phyloP scores from a whole-genome alignment of 345 rosid genomes.

The Passiflora organensis region DNA sequence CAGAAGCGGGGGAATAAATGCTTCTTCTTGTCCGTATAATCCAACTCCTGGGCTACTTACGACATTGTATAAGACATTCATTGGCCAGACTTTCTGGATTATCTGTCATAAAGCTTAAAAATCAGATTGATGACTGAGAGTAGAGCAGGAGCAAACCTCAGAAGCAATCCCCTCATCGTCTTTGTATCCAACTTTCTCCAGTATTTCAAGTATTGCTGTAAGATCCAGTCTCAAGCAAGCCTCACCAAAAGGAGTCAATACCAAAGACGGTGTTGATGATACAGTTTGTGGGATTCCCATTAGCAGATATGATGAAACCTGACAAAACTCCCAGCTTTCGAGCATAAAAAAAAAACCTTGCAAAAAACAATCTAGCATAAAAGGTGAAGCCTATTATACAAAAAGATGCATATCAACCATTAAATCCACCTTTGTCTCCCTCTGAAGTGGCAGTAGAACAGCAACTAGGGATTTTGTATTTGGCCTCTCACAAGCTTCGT shows the following conservation, averaged over 20 bases:
- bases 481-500: conserved; percentile 94
- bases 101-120: no score
- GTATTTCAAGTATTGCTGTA: conserved; percentile 70
- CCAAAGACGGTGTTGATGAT: conserved; percentile 38
- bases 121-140: no score
- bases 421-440: conserved; percentile 58
- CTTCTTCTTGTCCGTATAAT: not conserved
- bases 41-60: no score
- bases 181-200: conserved; percentile 68
- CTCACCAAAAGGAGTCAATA: conserved; percentile 64
- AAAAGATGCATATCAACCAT: not conserved
- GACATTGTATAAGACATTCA: no score
- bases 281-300: conserved; percentile 57
- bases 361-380: not conserved
- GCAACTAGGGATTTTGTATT: conserved; percentile 74
- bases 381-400: no score
- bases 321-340: conserved; percentile 12
- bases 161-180: conserved; percentile 79
- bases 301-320: conserved; percentile 63
- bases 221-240: conserved; percentile 78
- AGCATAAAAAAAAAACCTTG: not conserved
- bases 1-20: not conserved
- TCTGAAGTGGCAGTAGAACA: conserved; percentile 71
- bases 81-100: no score
- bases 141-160: conserved; percentile 46